Evolutionary conservation across 1,284 basidiomycete genomes (phyloP), one percentile per base, ranked within the genome.

Genomic region (Puccinia horiana): DNA sequence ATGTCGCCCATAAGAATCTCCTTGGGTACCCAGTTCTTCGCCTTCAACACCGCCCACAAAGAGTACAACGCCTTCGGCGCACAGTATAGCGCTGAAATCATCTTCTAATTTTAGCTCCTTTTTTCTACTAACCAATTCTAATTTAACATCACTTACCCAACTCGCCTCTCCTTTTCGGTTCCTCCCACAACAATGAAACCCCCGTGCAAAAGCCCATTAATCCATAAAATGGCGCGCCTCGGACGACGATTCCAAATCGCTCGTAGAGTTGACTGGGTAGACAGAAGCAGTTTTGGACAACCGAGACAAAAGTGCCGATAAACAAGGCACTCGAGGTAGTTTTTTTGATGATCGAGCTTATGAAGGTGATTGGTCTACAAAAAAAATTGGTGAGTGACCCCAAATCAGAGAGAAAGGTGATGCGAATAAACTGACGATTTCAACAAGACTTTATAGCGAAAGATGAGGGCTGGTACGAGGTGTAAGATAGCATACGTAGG

Each of bases 401-500:
- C 35, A 16, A 73, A 14, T 5, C 20, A 26, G 8, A 26, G 2
- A 18, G n/a, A 23, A 8, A 40, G 35, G 26, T 32, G 18, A 75
- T 12, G 14, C 11, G 42, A 18, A 56, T 4, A 23, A 70, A 81
- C 70, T 52, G 3, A 75, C 79, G 52, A 61, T 81, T 81, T 74
- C 11, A 74, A 11, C 9, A 81, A 73, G 18, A 75, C 72, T 44
- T 81, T 81, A 1, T 40, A 81, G 20, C 79, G 52, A 69, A 81
- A 81, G 20, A 74, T 65, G n/a, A 81, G 58, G 8, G 79, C 69
- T 5, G 79, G 79, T 11, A 81, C 61, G 18, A 81, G 61, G 44
- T 81, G 79, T 26, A 81, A 72, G 44, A 81, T 58, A n/a, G 79
- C 72, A 75, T 81, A 81, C n/a, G 79, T 81, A 11, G 79, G 79